phyloP scores from a whole-genome alignment of 106 monocot genomes.

The Dendrobium officinale region DNA sequence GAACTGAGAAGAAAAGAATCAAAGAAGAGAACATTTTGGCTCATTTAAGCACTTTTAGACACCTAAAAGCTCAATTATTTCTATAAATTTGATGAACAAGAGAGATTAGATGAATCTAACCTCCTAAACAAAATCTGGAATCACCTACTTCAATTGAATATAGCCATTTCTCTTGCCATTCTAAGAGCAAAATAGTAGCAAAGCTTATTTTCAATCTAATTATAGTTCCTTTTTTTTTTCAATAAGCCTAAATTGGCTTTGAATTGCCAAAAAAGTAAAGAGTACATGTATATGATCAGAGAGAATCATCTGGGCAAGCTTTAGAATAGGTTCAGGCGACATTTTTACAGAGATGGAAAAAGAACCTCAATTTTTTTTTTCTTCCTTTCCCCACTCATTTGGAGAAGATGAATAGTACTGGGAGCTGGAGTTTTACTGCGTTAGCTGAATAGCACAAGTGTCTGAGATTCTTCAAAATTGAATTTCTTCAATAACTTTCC shows the following conservation, averaged over 20 bases:
- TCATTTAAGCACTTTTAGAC: no score
- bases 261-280: not conserved
- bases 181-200: not conserved
- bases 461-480: not conserved
- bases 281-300: not conserved
- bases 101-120: no score
- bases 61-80: no score
- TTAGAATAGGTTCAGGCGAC: not conserved
- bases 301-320: not conserved
- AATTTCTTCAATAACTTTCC: not conserved
- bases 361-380: not conserved
- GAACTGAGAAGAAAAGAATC: no score
- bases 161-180: not conserved
- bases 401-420: not conserved
- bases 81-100: no score
- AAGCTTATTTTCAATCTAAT: not conserved
- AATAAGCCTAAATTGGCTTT: conserved; percentile 6
- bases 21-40: no score
- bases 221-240: not conserved
- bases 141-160: no score
- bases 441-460: not conserved
- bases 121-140: no score
- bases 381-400: not conserved
- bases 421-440: not conserved
- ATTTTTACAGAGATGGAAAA: conserved; percentile 6